A percentile compares a stretch with the other conserved stretches of the same genome.
phyloP scores from a whole-genome alignment of 192 early-diverging fungal species.

The Mortierella antarctica region DNA sequence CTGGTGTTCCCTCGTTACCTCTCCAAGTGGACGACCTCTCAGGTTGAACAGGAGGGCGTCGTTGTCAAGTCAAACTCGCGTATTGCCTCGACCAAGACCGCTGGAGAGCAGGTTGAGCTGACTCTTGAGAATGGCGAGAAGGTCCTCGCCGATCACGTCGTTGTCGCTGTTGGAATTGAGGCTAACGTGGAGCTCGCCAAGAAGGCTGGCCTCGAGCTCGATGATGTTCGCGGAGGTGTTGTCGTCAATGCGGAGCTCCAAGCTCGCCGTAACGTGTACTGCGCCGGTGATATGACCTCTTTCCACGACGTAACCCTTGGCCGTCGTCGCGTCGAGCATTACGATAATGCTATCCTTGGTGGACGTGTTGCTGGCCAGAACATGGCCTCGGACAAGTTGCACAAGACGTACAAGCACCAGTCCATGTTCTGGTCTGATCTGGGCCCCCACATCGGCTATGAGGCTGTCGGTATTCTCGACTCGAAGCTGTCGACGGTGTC shows the following conservation, averaged over 20 bases:
- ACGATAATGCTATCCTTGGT: constrained; percentile 69
- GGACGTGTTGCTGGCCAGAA: constrained; percentile 72
- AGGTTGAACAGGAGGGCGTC: constrained; percentile 62
- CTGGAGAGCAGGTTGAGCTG: constrained; percentile 54
- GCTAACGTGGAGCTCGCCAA: constrained; percentile 68
- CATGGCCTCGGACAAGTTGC: constrained; percentile 61
- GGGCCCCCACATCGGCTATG: constrained; percentile 70
- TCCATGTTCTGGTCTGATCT: constrained; percentile 75
- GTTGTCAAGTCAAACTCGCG: constrained; percentile 57
- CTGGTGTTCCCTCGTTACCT: constrained; percentile 71
- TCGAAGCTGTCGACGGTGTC: constrained; percentile 66
- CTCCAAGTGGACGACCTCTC: constrained; percentile 69
- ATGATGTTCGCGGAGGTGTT: constrained; percentile 67
- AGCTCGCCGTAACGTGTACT: constrained; percentile 70
- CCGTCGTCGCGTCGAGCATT: constrained; percentile 74
- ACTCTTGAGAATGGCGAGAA: constrained; percentile 53
- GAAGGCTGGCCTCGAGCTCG: constrained; percentile 69
- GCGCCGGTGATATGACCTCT: constrained; percentile 71
- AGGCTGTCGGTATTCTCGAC: constrained; percentile 72
- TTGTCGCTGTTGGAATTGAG: constrained; percentile 70
- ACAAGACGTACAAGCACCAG: constrained; percentile 67
- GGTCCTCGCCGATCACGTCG: constrained; percentile 66
- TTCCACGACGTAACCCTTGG: constrained; percentile 74
- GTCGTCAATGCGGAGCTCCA: constrained; percentile 74
- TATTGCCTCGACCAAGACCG: constrained; percentile 47